Evolutionary conservation across 768 basidiomycete species (phyloP), one percentile per base, ranked within the genome.

Genomic region (Kwoniella pini): DNA sequence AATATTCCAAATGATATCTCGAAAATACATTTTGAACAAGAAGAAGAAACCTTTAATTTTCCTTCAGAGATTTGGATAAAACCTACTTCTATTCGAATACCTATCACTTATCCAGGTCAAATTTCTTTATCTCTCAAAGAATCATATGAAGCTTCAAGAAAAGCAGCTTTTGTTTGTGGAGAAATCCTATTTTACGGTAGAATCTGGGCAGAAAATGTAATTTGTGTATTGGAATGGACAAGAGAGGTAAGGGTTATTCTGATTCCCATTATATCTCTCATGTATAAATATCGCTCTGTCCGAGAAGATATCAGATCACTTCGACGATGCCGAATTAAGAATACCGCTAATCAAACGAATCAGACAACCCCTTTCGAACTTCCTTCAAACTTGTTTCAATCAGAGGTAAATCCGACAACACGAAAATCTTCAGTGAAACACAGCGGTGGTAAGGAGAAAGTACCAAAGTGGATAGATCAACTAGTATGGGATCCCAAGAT

Each of bases 101-200:
- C 57, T 9, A 19, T 15, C 5, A 38, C 19, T 9, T 51, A 43
- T 13, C 59, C 43, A n/a, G 44, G 49, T 12, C 30, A 48, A n/a
- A 54, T 61, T 21, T 54, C 59, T 13, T n/a, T 40, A 7, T 49
- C 59, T 2, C 52, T 62, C 38, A 55, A 62, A 19, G 54, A 56
- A 13, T 15, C 28, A 13, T 62, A 62, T 31, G 54, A 31, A 19
- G 28, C 24, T 15, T 44, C 54, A 1, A 38, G 27, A 17, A 62
- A 50, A 30, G 54, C 45, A 11, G 54, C 60, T 17, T 17, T 15
- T 22, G 33, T 17, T 11, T 27, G 38, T 30, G 39, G 40, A 5
- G 60, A 62, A 24, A 33, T 62, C n/a, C 33, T 62, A 22, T 55
- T 62, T 21, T 62, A 21, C 28, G 60, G 54, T 26, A 49, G 60